Base-by-base conservation (phyloP, 2,329 filamentous ascomycete genomes). In the Fusarium virguliforme region DNA sequence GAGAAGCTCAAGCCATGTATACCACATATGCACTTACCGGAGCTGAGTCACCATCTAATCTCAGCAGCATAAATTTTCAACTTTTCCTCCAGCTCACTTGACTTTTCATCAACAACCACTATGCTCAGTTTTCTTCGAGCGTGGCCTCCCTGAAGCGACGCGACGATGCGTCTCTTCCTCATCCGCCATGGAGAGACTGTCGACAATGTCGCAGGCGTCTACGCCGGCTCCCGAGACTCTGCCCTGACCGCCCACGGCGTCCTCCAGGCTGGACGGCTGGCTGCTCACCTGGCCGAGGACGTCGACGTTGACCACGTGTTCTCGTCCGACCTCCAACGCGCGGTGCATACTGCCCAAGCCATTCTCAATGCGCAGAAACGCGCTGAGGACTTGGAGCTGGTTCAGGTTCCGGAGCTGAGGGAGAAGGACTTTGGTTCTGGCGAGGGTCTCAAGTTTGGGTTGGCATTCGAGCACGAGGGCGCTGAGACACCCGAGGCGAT, bases 101-200 rank as follows among this genome's bases (percentile, higher is more conserved):
- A 35, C 30, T 28, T n/a, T 51, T 22, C 37, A 62, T 55, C 56
- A 65, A 57, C 63, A 68, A 40, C 41, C 61, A 75, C 67, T 60
- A 75, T 76, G 74, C 53, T 54, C 62, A 71, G 68, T 70, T 68
- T 58, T 56, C 65, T 64, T 62, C 66, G 59, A 64, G 65, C 63
- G 37, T 68, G 60, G 59, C 69, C 67, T 56, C 51, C 58, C 32
- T 74, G 55, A 74, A 18, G 70, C 61, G 46, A 73, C 67, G 66
- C 50, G 28, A 72, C 59, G 80, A 82, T 82, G 80, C 81, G 77
- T 66, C 72, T 97, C 61, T 90, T 94, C 76, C 86, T 97, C 75
- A 89, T 97, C 76, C 91, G 94, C 62, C 94, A 97, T 85, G 94
- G 91, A 77, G 94, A 97, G 83, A 95, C 94, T 15, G 92, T 97